phyloP scores from a whole-genome alignment of 2,329 filamentous ascomycete species.

The Fusarium sp. region DNA sequence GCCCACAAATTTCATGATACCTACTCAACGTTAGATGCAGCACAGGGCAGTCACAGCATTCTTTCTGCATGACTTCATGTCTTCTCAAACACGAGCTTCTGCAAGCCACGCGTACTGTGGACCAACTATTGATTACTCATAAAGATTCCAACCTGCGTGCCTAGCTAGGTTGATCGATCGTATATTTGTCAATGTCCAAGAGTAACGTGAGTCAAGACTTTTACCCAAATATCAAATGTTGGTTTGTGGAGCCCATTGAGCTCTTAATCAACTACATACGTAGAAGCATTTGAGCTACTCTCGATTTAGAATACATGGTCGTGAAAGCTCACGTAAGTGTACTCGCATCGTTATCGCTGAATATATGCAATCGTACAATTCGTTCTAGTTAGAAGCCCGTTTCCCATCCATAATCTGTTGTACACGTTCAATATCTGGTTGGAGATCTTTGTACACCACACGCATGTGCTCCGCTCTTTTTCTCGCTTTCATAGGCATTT shows the following conservation, averaged over 20 bases:
- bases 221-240: too few relatives aligned
- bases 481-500: conserved; percentile 16
- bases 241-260: too few relatives aligned
- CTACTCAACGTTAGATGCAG: neutral
- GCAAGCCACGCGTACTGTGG: conserved; percentile 37
- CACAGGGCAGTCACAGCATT: neutral
- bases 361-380: conserved; percentile 30
- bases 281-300: neutral
- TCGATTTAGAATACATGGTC: neutral
- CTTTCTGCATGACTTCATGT: conserved; percentile 6
- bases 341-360: neutral
- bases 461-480: conserved; percentile 8
- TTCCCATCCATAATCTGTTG: conserved; percentile 37
- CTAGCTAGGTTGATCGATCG: too few relatives aligned
- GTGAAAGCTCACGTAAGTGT: neutral
- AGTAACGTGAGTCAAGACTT: too few relatives aligned
- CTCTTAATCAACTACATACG: neutral
- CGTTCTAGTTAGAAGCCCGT: conserved; percentile 8
- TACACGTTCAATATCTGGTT: conserved; percentile 37
- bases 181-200: too few relatives aligned
- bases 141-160: neutral
- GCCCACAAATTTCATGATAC: conserved; percentile 4
- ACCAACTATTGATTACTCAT: neutral
- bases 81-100: conserved; percentile 4
- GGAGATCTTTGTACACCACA: conserved; percentile 26